Conservation (phyloP, 768 basidiomycete genomes). For the Lactarius vividus region DNA sequence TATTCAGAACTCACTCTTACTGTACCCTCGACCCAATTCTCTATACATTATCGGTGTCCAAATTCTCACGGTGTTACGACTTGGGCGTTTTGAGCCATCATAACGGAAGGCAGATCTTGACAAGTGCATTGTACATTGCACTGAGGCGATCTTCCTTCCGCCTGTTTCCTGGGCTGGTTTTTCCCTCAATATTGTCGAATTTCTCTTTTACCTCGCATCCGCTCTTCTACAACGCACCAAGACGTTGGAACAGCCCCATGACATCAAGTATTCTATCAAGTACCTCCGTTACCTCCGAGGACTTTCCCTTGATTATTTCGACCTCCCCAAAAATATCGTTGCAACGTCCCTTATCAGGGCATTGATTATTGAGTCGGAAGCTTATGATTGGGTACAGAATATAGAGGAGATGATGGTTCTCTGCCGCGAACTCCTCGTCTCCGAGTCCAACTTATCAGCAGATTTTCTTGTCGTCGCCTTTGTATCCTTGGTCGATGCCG, state of each 20-base stretch:
- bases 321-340: not conserved
- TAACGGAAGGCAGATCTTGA: not conserved
- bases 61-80: not conserved
- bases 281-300: too few species aligned
- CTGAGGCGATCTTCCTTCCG: not conserved
- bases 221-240: too few species aligned
- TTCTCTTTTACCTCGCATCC: too few species aligned
- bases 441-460: not conserved
- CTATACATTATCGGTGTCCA: not conserved
- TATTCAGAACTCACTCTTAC: not conserved
- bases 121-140: not conserved
- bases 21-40: not conserved
- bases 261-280: too few species aligned
- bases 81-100: not conserved
- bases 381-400: not conserved
- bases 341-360: not conserved
- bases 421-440: constrained; percentile 7
- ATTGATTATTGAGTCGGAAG: not conserved
- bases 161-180: not conserved
- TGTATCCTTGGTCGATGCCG: not conserved
- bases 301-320: not conserved
- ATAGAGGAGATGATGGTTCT: not conserved
- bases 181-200: not conserved
- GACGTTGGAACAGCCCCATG: too few species aligned
- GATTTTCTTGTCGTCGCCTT: not conserved